Base-by-base conservation (phyloP, 768 basidiomycete species). In the Mycena metata region DNA sequence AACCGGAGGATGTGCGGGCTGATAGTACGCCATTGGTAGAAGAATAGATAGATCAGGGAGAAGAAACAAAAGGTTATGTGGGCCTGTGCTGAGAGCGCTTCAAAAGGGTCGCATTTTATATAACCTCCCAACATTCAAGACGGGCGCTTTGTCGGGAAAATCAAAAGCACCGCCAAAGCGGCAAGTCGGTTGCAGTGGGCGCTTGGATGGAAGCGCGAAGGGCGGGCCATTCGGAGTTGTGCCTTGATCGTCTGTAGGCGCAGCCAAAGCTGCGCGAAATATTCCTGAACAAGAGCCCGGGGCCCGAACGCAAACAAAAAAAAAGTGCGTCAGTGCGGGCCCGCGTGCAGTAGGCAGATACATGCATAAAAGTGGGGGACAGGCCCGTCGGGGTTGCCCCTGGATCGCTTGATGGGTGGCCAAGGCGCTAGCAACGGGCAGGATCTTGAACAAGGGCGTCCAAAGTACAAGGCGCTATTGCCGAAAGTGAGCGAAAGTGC, bases 131-230 rank as follows among this genome's bases (percentile, higher is more conserved):
- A 10, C 52, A 64, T 64, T 47, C 55, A 49, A 57, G 45, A 49
- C 23, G 45, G 51, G 26, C 39, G 47, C 64, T 57, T 64, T 64
- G 61, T 23, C 33, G 36, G 10, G 52, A 43, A 19, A n/a, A 24
- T 4, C 52, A 43, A 30, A 30, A 24, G 4, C 23, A 9, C 60
- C 50, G 12, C 36, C 50, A 39, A 42, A 33, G 35, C 43, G 52
- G 17, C 13, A 60, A 33, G 30, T 2, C 26, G 35, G 41, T 11
- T 21, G 19, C 16, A 42, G 24, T 21, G 19, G 11, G 33, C 5
- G 5, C 15, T 52, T 26, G 41, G 50, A 12, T 55, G 61, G 30
- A 55, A 11, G 46, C 13, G 35, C 17, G 57, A 43, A 42, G 26
- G 42, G 54, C 54, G 54, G 54, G 51, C 30, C 55, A 15, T 16